Evolutionary conservation across 2,329 filamentous ascomycete genomes (phyloP), one percentile per base, ranked within the genome.

Genomic region (Fusarium bulbicola): DNA sequence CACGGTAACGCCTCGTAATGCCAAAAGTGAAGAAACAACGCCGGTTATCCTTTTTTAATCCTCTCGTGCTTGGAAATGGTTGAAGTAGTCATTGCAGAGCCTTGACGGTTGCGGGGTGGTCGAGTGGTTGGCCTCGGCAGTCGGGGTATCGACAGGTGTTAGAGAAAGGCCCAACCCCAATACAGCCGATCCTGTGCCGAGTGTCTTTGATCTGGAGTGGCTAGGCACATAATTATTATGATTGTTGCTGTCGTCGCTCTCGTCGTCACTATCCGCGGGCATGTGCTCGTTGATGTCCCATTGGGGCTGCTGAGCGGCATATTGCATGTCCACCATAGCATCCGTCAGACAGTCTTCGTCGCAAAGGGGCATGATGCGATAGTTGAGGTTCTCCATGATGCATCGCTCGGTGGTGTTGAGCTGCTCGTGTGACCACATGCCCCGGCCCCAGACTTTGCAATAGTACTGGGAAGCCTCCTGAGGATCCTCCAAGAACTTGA

Each of bases 401-500:
- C 86, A 88, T 52, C 88, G 84, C 80, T 92, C 90, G 3, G 90
- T 92, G 56, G 86, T 85, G 74, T 91, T 91, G 75, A 92, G 85
- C 82, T 92, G 90, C 63, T 87, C 84, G 75, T 84, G 85, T 6
- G 88, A 87, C 90, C 91, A 92, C 53, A 86, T 76, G 54, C 84
- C 82, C 32, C 80, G 82, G 28, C 87, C 90, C 88, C 90, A 92
- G 34, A 79, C 80, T 21, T 82, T 76, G 68, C 84, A 84, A 81
- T 90, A 91, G 76, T 86, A 86, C 53, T 83, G 81, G 3, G 88
- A 88, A 9, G 84, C 81, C 69, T 86, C 84, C 75, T 89, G 86
- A 58, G 83, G 81, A 80, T 92, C 91, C 74, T 91, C 88, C 49
- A 87, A 84, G 76, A 92, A 92, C 80, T 92, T 92, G 77, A 86